These are phyloP conservation scores for Saccharomyces kudriavzevii DNA, from an alignment of 805 yeast genomes.

Conservation along the genomic window DNA sequence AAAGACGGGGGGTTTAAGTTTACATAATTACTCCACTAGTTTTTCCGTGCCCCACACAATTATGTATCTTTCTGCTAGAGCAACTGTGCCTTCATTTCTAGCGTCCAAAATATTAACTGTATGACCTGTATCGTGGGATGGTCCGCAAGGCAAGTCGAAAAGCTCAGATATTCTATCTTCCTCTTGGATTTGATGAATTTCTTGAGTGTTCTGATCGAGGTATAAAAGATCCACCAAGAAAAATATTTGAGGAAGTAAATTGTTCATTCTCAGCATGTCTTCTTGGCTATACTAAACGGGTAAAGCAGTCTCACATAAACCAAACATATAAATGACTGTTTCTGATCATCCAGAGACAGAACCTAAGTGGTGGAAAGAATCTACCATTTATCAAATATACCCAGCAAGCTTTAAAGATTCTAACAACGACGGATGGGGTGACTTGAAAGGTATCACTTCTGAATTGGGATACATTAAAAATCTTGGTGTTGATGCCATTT, in stretches of 20 bases:
- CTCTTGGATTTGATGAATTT: background rate
- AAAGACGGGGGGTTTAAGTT: background rate
- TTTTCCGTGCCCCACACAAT: background rate
- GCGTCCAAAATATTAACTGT: background rate
- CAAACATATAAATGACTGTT: background rate
- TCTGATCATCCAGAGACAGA: too few relatives aligned
- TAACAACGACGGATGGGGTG: constrained; percentile 47
- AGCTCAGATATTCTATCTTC: background rate
- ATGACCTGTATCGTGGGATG: background rate
- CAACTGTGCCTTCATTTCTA: background rate
- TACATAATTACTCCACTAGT: background rate
- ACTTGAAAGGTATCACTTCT: constrained; percentile 33
- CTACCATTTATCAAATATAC: constrained; percentile 32
- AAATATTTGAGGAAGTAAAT: background rate
- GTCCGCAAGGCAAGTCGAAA: background rate
- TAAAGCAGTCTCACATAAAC: background rate
- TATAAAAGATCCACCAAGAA: background rate
- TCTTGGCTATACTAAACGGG: background rate
- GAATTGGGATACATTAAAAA: constrained; percentile 39
- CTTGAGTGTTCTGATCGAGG: background rate
- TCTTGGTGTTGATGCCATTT: constrained; percentile 45
- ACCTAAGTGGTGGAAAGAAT: constrained; percentile 46
- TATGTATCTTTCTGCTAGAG: background rate
- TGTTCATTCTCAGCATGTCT: background rate
- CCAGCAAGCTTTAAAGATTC: constrained; percentile 45